Percentiles rank a stretch among this genome's conserved stretches.
These are phyloP conservation scores for Ceratocystis cacaofunesta DNA, from an alignment of 2,329 filamentous ascomycete genomes.

Conservation along the genomic window DNA sequence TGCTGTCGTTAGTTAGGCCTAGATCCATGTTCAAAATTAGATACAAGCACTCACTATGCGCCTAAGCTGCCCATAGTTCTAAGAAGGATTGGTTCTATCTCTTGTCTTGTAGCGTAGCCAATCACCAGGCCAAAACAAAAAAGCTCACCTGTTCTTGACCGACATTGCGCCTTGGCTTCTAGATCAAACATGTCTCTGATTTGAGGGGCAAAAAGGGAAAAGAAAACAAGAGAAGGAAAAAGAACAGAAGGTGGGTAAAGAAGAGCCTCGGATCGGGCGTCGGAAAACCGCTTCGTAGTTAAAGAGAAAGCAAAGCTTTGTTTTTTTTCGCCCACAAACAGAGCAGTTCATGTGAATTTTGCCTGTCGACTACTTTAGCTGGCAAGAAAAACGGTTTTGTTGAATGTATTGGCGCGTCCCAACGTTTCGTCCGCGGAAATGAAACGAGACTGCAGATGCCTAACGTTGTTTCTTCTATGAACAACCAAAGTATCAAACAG, in stretches of 20 bases:
- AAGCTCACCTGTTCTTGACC: constrained; percentile 1
- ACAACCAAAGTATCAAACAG: not conserved
- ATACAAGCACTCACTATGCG: not conserved
- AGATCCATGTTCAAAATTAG: constrained; percentile 1
- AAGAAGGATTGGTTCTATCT: not conserved
- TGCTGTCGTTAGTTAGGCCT: not conserved
- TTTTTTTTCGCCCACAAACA: too few species aligned
- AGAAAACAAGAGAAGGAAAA: not conserved
- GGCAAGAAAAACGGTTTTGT: not conserved
- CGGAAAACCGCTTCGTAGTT: not conserved
- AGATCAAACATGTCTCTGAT: not conserved
- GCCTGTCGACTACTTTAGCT: too few species aligned
- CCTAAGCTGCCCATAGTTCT: constrained; percentile 2
- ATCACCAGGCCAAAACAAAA: not conserved
- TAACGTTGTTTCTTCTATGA: not conserved
- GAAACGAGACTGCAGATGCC: constrained; percentile 1
- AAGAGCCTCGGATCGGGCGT: not conserved
- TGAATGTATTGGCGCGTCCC: not conserved
- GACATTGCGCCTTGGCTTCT: constrained; percentile 3
- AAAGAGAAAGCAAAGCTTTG: too few species aligned
- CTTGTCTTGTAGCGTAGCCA: not conserved
- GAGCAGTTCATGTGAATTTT: too few species aligned
- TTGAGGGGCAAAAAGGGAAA: not conserved
- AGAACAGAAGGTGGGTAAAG: not conserved
- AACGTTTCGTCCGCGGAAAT: not conserved